phyloP scores from a whole-genome alignment of 106 monocot species.

The Apostasia ramifera region DNA sequence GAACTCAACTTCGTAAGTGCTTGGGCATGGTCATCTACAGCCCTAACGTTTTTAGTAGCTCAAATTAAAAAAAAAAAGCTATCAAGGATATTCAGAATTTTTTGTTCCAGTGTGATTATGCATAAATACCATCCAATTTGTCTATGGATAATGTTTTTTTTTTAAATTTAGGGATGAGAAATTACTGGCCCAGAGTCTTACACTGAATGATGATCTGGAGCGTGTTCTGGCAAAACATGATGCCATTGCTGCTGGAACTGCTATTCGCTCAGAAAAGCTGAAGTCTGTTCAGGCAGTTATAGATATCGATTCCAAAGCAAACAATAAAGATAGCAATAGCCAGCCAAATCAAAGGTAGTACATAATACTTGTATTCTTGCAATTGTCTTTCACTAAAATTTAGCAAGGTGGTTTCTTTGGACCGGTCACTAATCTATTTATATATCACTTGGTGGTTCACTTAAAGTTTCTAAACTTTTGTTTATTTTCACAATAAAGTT shows the following conservation, averaged over 20 bases:
- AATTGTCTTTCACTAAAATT: background rate
- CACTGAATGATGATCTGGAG: conserved; percentile 94
- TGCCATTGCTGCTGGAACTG: conserved; percentile 80
- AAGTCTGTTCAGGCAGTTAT: conserved; percentile 43
- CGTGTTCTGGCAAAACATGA: conserved; percentile 78
- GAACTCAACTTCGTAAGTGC: conserved; percentile 77
- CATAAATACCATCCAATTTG: too few species aligned
- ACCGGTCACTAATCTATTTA: background rate
- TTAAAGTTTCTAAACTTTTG: too few species aligned
- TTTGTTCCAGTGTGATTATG: too few species aligned
- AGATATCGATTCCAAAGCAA: conserved; percentile 24
- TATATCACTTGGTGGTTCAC: too few species aligned
- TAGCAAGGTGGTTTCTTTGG: background rate
- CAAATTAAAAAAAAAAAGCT: too few species aligned
- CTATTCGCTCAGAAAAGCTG: conserved; percentile 54
- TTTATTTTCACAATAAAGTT: too few species aligned
- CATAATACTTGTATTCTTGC: background rate
- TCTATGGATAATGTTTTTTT: too few species aligned
- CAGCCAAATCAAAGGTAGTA: conserved; percentile 30
- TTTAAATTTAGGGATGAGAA: conserved; percentile 64
- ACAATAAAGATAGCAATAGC: conserved; percentile 9
- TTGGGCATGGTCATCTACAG: background rate
- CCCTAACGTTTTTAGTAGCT: background rate
- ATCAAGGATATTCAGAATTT: too few species aligned
- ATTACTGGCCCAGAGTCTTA: conserved; percentile 62